Percentiles rank a stretch among this genome's conserved stretches.
Conservation (phyloP, 805 yeast genomes). For the Brettanomyces nanus region DNA sequence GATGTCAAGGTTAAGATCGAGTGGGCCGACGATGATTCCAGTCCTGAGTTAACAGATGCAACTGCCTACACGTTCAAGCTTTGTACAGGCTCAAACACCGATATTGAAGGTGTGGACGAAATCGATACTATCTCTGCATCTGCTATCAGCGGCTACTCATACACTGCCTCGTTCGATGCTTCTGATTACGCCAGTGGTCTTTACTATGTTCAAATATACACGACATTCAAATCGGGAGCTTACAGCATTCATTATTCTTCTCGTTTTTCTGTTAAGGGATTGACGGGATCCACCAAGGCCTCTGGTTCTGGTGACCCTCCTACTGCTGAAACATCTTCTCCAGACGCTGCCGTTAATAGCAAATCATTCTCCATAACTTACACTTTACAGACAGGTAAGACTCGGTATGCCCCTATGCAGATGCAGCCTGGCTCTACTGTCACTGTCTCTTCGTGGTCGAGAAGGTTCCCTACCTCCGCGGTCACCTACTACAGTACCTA, state of each 20-base stretch:
- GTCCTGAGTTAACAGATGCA: constrained; percentile 39
- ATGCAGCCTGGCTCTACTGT: constrained; percentile 69
- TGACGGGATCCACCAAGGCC: constrained; percentile 58
- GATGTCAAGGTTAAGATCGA: constrained; percentile 29
- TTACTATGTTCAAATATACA: constrained; percentile 65
- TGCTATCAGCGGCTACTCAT: constrained; percentile 26
- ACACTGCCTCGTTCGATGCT: constrained; percentile 36
- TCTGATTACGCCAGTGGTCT: constrained; percentile 51
- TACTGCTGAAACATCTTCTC: constrained; percentile 27
- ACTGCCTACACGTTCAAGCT: constrained; percentile 42
- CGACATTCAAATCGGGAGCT: constrained; percentile 34
- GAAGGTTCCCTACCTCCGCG: constrained; percentile 59
- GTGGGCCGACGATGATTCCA: constrained; percentile 51
- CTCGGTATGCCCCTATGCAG: constrained; percentile 91
- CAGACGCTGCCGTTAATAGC: constrained; percentile 27
- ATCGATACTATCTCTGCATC: constrained; percentile 25
- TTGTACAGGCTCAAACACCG: constrained; percentile 58
- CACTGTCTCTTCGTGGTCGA: constrained; percentile 59
- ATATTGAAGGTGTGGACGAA: constrained; percentile 33
- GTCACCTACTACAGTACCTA: constrained; percentile 50
- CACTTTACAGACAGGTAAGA: constrained; percentile 66
- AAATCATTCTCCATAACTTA: constrained; percentile 63
- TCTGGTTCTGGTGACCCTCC: constrained; percentile 44
- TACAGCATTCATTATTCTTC: constrained; percentile 59
- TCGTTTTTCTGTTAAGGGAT: constrained; percentile 57